A percentile compares a stretch with the other conserved stretches of the same genome.
These are phyloP conservation scores for Larix kaempferi DNA, from an alignment of 75 land plant species.

Conservation along the genomic window DNA sequence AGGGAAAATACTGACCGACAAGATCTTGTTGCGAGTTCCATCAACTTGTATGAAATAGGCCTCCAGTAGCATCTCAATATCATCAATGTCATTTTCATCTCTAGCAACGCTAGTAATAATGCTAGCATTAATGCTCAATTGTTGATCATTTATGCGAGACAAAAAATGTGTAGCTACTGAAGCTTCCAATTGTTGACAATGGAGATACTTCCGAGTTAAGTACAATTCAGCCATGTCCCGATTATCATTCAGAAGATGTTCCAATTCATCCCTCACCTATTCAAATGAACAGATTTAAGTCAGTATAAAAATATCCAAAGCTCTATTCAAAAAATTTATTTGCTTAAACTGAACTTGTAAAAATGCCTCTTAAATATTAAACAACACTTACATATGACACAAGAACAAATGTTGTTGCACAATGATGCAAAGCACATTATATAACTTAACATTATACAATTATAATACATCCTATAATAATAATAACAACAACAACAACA, in stretches of 20 bases:
- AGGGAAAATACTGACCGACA: conserved; percentile 51
- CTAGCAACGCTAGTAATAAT: conserved; percentile 33
- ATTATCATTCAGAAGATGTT: conserved; percentile 89
- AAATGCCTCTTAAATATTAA: too few relatives aligned
- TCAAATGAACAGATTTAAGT: neutral
- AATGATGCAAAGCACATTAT: too few relatives aligned
- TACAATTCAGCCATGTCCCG: conserved; percentile 95
- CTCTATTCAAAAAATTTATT: neutral
- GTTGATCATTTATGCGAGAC: conserved; percentile 31
- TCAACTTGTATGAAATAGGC: conserved; percentile 97
- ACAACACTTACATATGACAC: too few relatives aligned
- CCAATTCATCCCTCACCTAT: conserved; percentile 95
- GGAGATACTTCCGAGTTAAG: conserved; percentile 72
- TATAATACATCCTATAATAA: too few relatives aligned
- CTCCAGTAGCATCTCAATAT: conserved; percentile 96
- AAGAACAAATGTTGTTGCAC: too few relatives aligned
- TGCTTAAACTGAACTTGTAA: too few relatives aligned
- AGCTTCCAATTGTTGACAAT: conserved; percentile 65
- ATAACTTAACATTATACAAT: too few relatives aligned
- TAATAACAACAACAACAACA: too few relatives aligned
- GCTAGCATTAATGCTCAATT: conserved; percentile 57
- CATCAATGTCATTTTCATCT: conserved; percentile 80
- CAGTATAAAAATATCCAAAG: neutral
- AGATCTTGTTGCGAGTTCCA: conserved; percentile 87
- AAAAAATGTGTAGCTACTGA: conserved; percentile 33